Base-by-base conservation (phyloP, 805 yeast genomes). In the Pichia cabralensis region DNA sequence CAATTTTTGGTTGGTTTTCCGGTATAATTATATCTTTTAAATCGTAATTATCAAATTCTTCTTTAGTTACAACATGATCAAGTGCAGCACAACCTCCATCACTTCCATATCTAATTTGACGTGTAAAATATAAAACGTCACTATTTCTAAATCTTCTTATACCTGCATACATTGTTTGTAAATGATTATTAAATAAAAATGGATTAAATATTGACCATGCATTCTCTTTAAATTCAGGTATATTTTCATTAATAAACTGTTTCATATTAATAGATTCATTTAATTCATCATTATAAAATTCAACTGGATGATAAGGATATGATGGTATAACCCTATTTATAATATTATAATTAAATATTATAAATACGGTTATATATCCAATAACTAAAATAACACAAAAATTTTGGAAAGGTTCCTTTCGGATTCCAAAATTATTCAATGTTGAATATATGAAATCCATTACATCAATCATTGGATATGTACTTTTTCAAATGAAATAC, bases 71-170 rank as follows among this genome's bases (percentile, higher is more conserved):
- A 4, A 70, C 81, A 67, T 79, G 76, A 58, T 86, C 96, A 13
- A 81, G 71, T 12, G 92, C 73, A 37, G 80, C 73, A 20, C 71
- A 65, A 6, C 89, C 89, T 9, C 79, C 80, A 48, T 85, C 95
- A 4, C 62, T 50, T 37, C 70, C 70, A 23, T 54, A 55, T 29
- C 74, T 60, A 8, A 80, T 49, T 46, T 80, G 73, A 47, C 96
- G 67, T 2, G 94, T 94, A 44, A 85, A 88, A 53, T 74, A 74
- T 3, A 82, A 70, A 28, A 60, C 47, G 46, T 77, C 79, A 20
- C 56, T 55, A 27, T 61, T 59, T n/a, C 71, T 61, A 38, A 69
- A 68, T 36, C 67, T 66, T 25, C 74, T 71, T 16, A 65, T 56
- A 3, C 78, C 70, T 30, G 88, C 73, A 49, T 73, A 76, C 52